Conservation (phyloP, 1,139 yeast genomes). For the Geotrichum macrosporum region DNA sequence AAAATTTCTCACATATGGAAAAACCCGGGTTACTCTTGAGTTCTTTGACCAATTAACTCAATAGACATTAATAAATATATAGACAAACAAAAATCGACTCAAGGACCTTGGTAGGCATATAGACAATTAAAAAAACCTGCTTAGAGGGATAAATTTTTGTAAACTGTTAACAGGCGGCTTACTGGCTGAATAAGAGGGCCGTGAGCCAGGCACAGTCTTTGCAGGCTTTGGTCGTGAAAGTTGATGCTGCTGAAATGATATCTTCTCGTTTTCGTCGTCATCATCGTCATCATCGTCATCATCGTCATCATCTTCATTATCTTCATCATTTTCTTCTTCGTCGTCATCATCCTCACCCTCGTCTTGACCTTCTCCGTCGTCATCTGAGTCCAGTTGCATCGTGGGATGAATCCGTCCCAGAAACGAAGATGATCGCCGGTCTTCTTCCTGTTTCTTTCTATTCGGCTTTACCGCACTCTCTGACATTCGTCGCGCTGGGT, state of each 20-base stretch:
- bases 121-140: constrained; percentile 24
- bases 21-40: too few relatives aligned
- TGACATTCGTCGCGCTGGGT: too few relatives aligned
- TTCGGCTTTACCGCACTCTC: too few relatives aligned
- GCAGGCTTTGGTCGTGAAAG: constrained; percentile 7
- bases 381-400: too few relatives aligned
- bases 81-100: too few relatives aligned
- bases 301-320: neutral
- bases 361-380: constrained; percentile 1
- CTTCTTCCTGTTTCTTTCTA: too few relatives aligned
- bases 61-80: neutral
- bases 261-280: neutral
- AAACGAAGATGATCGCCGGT: too few relatives aligned
- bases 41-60: neutral
- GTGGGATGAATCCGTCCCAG: too few relatives aligned
- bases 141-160: constrained; percentile 26
- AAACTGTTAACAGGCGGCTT: too few relatives aligned
- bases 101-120: too few relatives aligned
- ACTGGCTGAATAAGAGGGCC: constrained; percentile 13
- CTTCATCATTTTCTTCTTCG: constrained; percentile 15
- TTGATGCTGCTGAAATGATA: neutral
- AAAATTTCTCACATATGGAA: too few relatives aligned
- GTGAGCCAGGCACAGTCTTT: constrained; percentile 17
- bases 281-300: neutral
- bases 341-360: constrained; percentile 14